Percentiles rank a stretch among this genome's conserved stretches.
Evolutionary conservation across 257 asterid species (phyloP).

Genomic region (Paraleonurus japonicus): DNA sequence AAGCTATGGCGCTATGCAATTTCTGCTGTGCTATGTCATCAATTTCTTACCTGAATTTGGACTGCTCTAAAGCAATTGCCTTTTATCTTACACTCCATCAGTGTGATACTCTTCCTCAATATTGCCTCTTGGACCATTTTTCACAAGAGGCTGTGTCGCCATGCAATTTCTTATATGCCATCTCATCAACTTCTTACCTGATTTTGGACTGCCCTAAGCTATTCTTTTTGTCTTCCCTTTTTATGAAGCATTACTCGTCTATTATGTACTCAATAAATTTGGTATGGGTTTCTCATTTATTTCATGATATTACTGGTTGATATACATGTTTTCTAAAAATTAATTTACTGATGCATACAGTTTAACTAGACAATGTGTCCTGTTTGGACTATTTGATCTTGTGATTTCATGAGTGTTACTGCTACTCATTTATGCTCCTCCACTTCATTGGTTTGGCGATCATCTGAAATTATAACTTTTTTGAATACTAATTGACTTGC

Average conservation of each 20-base stretch:
- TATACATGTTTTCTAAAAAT: background rate
- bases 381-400: background rate
- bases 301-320: background rate
- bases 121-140: background rate
- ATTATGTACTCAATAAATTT: background rate
- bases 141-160: background rate
- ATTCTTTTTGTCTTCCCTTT: background rate
- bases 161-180: background rate
- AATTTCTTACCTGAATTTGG: background rate
- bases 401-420: background rate
- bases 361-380: background rate
- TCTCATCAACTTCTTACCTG: background rate
- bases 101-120: background rate
- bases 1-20: background rate
- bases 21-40: constrained; percentile 5
- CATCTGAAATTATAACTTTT: background rate
- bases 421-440: background rate
- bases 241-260: background rate
- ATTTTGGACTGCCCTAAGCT: background rate
- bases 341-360: background rate
- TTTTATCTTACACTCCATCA: background rate
- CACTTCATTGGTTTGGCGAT: background rate
- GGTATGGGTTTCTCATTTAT: background rate
- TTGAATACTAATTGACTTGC: background rate
- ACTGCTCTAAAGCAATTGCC: background rate